phyloP scores from a whole-genome alignment of 768 basidiomycete genomes.

The Suillus subalutaceus region DNA sequence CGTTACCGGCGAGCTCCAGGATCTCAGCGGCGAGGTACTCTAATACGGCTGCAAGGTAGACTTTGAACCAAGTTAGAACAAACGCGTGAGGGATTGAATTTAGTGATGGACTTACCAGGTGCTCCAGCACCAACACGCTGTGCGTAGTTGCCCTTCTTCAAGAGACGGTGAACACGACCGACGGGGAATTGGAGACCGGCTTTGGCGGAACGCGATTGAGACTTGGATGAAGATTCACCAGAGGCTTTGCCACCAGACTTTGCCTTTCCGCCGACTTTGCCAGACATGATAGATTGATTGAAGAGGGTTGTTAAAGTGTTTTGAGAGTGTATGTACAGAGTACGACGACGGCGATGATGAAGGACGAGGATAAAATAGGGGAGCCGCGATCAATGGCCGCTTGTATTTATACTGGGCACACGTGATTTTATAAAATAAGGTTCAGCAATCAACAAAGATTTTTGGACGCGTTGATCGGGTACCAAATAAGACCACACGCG shows the following conservation, averaged over 20 bases:
- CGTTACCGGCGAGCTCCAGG: constrained; percentile 62
- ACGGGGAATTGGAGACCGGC: constrained; percentile 52
- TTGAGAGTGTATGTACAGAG: not conserved
- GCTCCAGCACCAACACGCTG: constrained; percentile 60
- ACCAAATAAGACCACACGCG: constrained; percentile 44
- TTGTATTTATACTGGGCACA: constrained; percentile 32
- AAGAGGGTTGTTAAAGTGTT: constrained; percentile 2
- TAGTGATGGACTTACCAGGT: constrained; percentile 34
- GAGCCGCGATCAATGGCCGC: constrained; percentile 9
- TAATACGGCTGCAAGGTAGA: constrained; percentile 64
- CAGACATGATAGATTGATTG: constrained; percentile 34
- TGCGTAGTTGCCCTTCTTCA: constrained; percentile 63
- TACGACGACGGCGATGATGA: constrained; percentile 8
- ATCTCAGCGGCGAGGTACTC: constrained; percentile 68
- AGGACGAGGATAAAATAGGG: constrained; percentile 16
- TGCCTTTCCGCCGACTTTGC: constrained; percentile 55
- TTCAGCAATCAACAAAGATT: constrained; percentile 39
- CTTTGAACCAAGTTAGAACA: constrained; percentile 24
- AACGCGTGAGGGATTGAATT: not conserved
- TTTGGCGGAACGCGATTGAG: constrained; percentile 43
- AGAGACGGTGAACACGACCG: constrained; percentile 62
- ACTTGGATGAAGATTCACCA: constrained; percentile 35
- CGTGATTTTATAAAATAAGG: constrained; percentile 32
- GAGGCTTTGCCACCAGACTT: constrained; percentile 68
- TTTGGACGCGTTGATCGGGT: constrained; percentile 31